Percentiles rank a stretch among this genome's conserved stretches.
Evolutionary conservation across 2,329 filamentous ascomycete genomes (phyloP).

Genomic region (Aspergillus ustus): DNA sequence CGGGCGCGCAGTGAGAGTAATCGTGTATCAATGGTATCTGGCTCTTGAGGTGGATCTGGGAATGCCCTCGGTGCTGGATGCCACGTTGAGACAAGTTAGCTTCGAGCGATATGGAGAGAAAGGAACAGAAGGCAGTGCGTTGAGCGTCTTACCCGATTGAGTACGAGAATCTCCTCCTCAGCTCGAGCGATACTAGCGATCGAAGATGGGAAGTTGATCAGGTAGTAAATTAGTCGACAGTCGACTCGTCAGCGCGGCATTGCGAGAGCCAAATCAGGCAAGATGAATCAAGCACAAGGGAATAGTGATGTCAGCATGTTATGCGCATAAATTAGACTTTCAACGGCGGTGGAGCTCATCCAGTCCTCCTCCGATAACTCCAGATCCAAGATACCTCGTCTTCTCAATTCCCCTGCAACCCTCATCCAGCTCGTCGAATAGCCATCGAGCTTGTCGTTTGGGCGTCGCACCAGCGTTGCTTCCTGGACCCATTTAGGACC

Average conservation of each 20-base stretch:
- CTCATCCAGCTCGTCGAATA: constrained; percentile 5
- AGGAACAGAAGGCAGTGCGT: neutral
- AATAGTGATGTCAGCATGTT: neutral
- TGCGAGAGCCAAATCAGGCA: constrained; percentile 8
- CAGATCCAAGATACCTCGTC: neutral
- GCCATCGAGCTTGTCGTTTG: neutral
- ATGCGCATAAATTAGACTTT: constrained; percentile 9
- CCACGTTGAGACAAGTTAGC: constrained; percentile 18
- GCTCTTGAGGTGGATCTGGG: neutral
- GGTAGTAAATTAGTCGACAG: neutral
- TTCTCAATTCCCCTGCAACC: constrained; percentile 4
- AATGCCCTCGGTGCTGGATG: constrained; percentile 11
- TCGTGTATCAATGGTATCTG: neutral
- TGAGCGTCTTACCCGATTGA: constrained; percentile 5
- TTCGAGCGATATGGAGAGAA: neutral
- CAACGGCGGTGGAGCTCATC: constrained; percentile 1
- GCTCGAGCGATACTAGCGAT: neutral
- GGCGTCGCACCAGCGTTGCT: constrained; percentile 2
- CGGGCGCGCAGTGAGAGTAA: neutral
- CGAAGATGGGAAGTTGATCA: neutral
- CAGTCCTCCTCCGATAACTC: constrained; percentile 1
- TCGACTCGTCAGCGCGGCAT: constrained; percentile 3
- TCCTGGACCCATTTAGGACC: constrained; percentile 10
- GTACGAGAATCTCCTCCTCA: neutral
- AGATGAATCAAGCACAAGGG: constrained; percentile 2